Evolutionary conservation across 371 early-diverging fungal genomes (phyloP), one percentile per base, ranked within the genome.

Genomic region (Capillidium heterosporum): DNA sequence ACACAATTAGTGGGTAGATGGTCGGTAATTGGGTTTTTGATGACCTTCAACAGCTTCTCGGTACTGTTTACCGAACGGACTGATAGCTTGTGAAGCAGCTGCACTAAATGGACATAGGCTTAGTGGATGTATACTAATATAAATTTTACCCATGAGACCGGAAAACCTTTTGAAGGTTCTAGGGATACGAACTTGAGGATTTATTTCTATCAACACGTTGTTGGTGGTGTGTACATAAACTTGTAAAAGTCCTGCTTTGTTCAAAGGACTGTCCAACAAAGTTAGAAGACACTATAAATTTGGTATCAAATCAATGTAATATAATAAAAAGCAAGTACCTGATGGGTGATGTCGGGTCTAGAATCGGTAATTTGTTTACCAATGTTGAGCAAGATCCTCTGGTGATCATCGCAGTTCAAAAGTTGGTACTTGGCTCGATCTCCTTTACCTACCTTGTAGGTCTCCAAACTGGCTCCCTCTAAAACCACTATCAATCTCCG

Each of bases 161-260:
- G 88, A 84, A 71, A 99, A 99, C 60, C 99, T 85, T 71, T 91
- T 93, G 65, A 90, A 95, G 8, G 97, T 96, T 69, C 99, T 75
- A 23, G 99, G 99, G 63, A 99, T 95, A 62, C 99, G 81, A 56
- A 91, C 90, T 59, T 91, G 87, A 50, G 95, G 95, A 65, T 91
- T 92, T 53, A 99, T 84, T 76, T 96, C 96, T 54, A 99, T 95
- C 50, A 99, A 75, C 10, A 91, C 94, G 61, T 91, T 89, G 67
- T 84, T 87, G 57, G 82, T 77, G 19, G 98, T 95, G 61, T 88
- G 88, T 48, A 99, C 89, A 66, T 86, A 96, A 41, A 99, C 89
- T 71, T 92, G 95, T 49, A 98, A 71, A 27, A 81, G 67, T 57
- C 95, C 95, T 2, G 98, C 89, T 71, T 98, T 96, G 78, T 96